phyloP scores from a whole-genome alignment of 169 alveolate genomes.

The Miamiensis avidus region DNA sequence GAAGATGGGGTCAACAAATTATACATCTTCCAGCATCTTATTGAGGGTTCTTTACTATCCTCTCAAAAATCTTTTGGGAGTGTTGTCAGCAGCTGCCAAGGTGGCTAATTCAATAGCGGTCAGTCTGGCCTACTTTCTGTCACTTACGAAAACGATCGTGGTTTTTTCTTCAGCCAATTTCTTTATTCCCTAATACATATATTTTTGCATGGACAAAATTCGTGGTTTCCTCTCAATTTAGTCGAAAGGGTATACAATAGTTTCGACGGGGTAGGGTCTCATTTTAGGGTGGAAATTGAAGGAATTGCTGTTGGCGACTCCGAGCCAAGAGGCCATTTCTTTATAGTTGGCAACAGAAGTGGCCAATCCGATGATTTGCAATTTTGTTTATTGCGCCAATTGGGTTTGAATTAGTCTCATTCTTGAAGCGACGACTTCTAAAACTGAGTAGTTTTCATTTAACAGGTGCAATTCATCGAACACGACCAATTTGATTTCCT shows the following conservation, averaged over 20 bases:
- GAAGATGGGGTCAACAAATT: slow-evolving; percentile 84
- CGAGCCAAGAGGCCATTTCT: slow-evolving; percentile 91
- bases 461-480: slow-evolving; percentile 95
- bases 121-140: slow-evolving; percentile 93
- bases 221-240: slow-evolving; percentile 88
- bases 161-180: slow-evolving; percentile 4
- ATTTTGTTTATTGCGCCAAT: slow-evolving; percentile 80
- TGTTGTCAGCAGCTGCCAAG: slow-evolving; percentile 50
- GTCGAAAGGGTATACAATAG: slow-evolving; percentile 73
- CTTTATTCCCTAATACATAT: slow-evolving; percentile 89
- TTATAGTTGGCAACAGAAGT: slow-evolving; percentile 65
- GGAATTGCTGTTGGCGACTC: slow-evolving; percentile 71
- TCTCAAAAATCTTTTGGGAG: slow-evolving; percentile 40
- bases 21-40: slow-evolving; percentile 51
- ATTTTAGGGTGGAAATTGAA: slow-evolving; percentile 85
- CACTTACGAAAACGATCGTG: slow-evolving; percentile 91
- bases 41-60: background rate
- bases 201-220: slow-evolving; percentile 90
- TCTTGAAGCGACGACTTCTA: slow-evolving; percentile 94
- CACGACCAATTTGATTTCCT: slow-evolving; percentile 81
- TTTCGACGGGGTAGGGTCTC: slow-evolving; percentile 83
- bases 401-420: slow-evolving; percentile 92
- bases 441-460: slow-evolving; percentile 81
- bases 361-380: slow-evolving; percentile 74
- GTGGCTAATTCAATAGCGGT: slow-evolving; percentile 91